phyloP scores from a whole-genome alignment of 2,329 filamentous ascomycete species.

The Cyphellophora europaea region DNA sequence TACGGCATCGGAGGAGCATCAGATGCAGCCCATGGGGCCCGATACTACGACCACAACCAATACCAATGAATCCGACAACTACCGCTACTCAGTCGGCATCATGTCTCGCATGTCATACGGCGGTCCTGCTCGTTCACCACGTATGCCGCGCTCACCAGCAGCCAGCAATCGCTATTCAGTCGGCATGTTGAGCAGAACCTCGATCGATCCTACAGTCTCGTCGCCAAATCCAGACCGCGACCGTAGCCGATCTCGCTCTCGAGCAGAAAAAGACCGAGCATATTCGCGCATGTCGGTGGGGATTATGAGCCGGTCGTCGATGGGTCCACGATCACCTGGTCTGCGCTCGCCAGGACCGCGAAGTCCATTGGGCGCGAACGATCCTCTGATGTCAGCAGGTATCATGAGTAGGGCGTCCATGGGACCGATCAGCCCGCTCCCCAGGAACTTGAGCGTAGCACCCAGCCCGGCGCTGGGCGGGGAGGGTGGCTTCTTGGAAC shows the following conservation, averaged over 20 bases:
- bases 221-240: background rate
- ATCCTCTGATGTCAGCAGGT: background rate
- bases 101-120: background rate
- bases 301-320: background rate
- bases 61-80: no score
- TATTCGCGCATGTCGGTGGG: background rate
- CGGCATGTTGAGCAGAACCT: background rate
- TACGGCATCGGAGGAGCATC: background rate
- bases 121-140: background rate
- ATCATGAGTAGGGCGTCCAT: background rate
- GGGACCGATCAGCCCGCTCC: background rate
- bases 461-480: no score
- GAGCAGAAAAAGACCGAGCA: background rate
- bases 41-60: no score
- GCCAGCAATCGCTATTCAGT: background rate
- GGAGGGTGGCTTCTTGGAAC: no score
- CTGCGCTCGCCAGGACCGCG: background rate
- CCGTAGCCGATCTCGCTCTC: background rate
- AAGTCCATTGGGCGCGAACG: background rate
- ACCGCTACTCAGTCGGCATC: background rate
- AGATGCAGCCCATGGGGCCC: no score
- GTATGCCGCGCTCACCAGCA: background rate
- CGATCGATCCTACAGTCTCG: background rate
- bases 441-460: slow-evolving; percentile 1
- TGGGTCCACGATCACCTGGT: background rate